Conservation (phyloP, 441 rosid genomes). For the Pelargonium australe region DNA sequence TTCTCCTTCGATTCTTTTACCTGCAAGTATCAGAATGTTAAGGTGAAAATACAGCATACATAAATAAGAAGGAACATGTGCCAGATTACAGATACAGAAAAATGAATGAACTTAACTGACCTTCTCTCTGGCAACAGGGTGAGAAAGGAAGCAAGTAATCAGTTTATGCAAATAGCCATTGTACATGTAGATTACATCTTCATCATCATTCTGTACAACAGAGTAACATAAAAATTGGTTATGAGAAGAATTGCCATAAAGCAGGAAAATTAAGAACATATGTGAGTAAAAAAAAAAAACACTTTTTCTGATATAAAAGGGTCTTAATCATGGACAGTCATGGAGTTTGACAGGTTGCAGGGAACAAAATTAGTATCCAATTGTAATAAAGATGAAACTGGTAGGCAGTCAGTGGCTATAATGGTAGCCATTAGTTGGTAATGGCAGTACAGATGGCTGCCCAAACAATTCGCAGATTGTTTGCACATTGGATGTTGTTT, state of each 20-base stretch:
- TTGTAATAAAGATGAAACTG: background rate
- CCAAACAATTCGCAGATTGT: background rate
- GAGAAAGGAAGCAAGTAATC: conserved; percentile 82
- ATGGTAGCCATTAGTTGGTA: background rate
- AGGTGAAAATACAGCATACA: conserved; percentile 13
- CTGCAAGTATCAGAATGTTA: conserved; percentile 35
- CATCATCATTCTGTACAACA: conserved; percentile 80
- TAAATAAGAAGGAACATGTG: background rate
- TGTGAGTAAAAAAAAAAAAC: background rate
- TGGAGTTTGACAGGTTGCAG: background rate
- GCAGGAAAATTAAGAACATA: conserved; percentile 10
- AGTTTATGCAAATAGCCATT: conserved; percentile 93
- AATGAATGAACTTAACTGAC: conserved; percentile 35
- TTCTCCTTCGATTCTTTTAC: conserved; percentile 90
- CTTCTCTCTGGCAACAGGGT: conserved; percentile 89
- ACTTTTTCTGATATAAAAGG: background rate
- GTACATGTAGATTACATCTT: conserved; percentile 86
- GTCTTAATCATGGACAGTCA: background rate
- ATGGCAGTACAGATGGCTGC: background rate
- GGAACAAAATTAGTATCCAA: background rate
- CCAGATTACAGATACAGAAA: conserved; percentile 7
- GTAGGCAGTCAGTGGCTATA: background rate
- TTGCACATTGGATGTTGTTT: background rate
- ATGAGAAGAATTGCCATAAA: conserved; percentile 10
- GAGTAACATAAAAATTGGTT: conserved; percentile 25